Base-by-base conservation (phyloP, 306 rosid genomes). In the Cucumis melo region DNA sequence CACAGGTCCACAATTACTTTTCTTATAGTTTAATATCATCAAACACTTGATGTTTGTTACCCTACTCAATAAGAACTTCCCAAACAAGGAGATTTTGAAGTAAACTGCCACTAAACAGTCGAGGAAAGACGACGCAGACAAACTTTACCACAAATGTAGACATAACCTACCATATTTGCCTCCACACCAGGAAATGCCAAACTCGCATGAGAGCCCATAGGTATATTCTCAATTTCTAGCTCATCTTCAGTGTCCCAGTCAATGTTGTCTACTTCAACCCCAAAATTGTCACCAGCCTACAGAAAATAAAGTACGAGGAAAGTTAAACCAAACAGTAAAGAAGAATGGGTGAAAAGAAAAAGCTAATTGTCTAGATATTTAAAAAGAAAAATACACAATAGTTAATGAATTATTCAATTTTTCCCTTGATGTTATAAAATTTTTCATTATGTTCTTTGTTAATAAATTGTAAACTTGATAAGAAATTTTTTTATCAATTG, bases 171-270 rank as follows among this genome's bases (percentile, higher is more conserved):
- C 36, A 77, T 54, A 73, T 73, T 24, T 34, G 87, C 78, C 36
- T 79, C 86, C 58, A 89, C 87, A 80, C 80, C 78, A 55, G 89
- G 86, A 77, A 80, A 81, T 41, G 85, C 58, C 83, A 87, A 82
- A 84, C 79, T 56, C 70, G 84, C 78, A 75, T 83, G 81, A 8
- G 96, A 79, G 38, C 91, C 79, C 14, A 88, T 79, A 36, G 84
- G 59, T 66, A 86, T 82, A 78, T 87, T 83, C 34, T 86, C 90
- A 84, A 89, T 90, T 82, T 93, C 98, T 36, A 79, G 84, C 81
- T 93, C 98, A 44, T 93, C 98, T 11, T 93, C 98, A 10, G 91
- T 84, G 80, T 87, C 90, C 98, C 97, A 93, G 80, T 93, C 97
- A 76, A 82, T 64, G 38, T 85, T 79, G 46, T 86, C 93, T 81